Evolutionary conservation across 441 rosid species (phyloP).

Genomic region (Mallotus repandus): DNA sequence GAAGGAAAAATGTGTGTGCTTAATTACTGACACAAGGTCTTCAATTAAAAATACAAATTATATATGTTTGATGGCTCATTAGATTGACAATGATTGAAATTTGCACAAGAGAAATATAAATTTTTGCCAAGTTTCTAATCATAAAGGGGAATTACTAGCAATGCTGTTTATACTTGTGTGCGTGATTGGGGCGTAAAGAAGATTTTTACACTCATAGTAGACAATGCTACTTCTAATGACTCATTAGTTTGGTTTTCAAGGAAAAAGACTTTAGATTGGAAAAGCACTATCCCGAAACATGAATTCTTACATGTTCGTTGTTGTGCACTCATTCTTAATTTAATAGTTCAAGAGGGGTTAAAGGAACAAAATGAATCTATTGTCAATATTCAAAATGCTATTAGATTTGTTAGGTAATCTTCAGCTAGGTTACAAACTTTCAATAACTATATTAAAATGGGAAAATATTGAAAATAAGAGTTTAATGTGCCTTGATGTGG

Average conservation of each 20-base stretch:
- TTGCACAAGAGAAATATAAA: conserved; percentile 4
- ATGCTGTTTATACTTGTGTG: not conserved
- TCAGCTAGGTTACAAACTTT: not conserved
- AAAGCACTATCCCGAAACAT: not conserved
- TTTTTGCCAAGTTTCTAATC: not conserved
- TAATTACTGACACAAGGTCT: not conserved
- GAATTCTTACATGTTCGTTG: not conserved
- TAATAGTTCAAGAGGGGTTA: conserved; percentile 3
- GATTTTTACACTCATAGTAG: not conserved
- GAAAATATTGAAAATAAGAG: not conserved
- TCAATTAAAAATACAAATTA: not conserved
- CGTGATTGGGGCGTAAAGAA: not conserved
- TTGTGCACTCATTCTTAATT: conserved; percentile 3
- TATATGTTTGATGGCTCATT: conserved; percentile 12
- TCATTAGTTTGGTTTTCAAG: not conserved
- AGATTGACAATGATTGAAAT: conserved; percentile 9
- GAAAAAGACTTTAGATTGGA: not conserved
- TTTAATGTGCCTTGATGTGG: conserved; percentile 3
- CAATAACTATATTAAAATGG: not conserved
- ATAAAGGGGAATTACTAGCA: not conserved
- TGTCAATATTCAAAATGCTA: not conserved
- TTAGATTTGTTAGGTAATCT: conserved; percentile 6
- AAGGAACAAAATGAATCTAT: not conserved
- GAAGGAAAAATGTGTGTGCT: not conserved
- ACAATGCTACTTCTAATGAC: not conserved